Conservation (phyloP, 768 basidiomycete species). For the Tubosaeta sp. region DNA sequence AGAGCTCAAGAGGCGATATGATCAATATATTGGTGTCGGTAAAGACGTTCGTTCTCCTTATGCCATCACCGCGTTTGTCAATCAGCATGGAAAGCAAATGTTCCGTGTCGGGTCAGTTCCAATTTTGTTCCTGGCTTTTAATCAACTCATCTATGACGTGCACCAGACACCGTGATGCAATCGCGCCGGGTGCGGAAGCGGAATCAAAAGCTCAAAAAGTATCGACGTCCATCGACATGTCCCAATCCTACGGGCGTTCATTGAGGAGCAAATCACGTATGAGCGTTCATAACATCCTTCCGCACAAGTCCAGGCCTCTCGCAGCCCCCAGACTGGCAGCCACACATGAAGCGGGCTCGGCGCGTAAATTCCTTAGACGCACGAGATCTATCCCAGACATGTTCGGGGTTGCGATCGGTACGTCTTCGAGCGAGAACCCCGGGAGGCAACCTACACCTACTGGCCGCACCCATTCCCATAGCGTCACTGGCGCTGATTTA, state of each 20-base stretch:
- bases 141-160: not conserved
- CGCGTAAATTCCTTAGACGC: slow-evolving; percentile 60
- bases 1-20: slow-evolving; percentile 73
- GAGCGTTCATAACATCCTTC: slow-evolving; percentile 59
- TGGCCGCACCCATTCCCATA: slow-evolving; percentile 72
- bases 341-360: slow-evolving; percentile 29
- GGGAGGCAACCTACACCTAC: slow-evolving; percentile 30
- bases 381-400: slow-evolving; percentile 71
- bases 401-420: slow-evolving; percentile 25
- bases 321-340: slow-evolving; percentile 16
- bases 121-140: not conserved
- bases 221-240: slow-evolving; percentile 30
- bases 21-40: slow-evolving; percentile 63
- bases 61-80: slow-evolving; percentile 76
- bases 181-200: slow-evolving; percentile 57
- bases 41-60: slow-evolving; percentile 70
- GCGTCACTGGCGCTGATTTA: slow-evolving; percentile 69
- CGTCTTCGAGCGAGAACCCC: slow-evolving; percentile 29
- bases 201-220: slow-evolving; percentile 37
- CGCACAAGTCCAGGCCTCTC: slow-evolving; percentile 44
- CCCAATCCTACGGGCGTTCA: slow-evolving; percentile 33
- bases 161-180: slow-evolving; percentile 53
- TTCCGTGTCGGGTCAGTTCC: slow-evolving; percentile 70
- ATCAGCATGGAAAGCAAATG: slow-evolving; percentile 75
- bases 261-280: slow-evolving; percentile 58